Base-by-base conservation (phyloP, 1,284 basidiomycete genomes). In the Mycena sp. region DNA sequence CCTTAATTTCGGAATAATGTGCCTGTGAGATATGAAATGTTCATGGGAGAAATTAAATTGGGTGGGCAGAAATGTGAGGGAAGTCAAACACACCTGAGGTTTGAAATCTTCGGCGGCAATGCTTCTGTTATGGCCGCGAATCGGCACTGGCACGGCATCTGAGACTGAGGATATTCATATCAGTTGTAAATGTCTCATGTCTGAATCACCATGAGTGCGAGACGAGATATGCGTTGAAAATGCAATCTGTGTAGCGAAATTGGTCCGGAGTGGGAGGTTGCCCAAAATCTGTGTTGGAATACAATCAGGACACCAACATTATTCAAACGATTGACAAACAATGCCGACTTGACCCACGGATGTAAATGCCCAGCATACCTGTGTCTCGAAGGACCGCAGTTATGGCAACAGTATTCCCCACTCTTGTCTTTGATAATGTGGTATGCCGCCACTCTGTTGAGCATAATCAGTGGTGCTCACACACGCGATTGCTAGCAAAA, bases 11-110 rank as follows among this genome's bases (percentile, higher is more conserved):
- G 41, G 41, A 43, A 23, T 16, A 43, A 43, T 43, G 41, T 43
- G 11, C 48, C 48, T 49, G 48, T 49, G 19, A 49, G 30, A 49
- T 49, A 49, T 49, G 30, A 49, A 49, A 35, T 49, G 2, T 49
- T 32, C 48, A 29, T 49, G 48, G 48, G 48, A 49, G 30, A 35
- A 19, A 29, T 29, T 30, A 23, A 49, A 35, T 49, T 35, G n/a
- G 4, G 17, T 32, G 45, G 45, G 45, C 45, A 48, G 45, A 48
- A 30, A 48, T 48, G 45, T 35, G 32, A 14, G 32, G 7, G 32
- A 35, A 35, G 32, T 48, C 45, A 48, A 30, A 48, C 23, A 28
- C 45, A 48, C 45, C 16, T 48, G 45, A n/a, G 45, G 17, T 30
- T 48, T 48, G 45, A 48, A 48, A 11, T 30, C 45, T 48, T 48